Evolutionary conservation across 805 yeast species (phyloP).

Genomic region (Candida nonsorbophila): DNA sequence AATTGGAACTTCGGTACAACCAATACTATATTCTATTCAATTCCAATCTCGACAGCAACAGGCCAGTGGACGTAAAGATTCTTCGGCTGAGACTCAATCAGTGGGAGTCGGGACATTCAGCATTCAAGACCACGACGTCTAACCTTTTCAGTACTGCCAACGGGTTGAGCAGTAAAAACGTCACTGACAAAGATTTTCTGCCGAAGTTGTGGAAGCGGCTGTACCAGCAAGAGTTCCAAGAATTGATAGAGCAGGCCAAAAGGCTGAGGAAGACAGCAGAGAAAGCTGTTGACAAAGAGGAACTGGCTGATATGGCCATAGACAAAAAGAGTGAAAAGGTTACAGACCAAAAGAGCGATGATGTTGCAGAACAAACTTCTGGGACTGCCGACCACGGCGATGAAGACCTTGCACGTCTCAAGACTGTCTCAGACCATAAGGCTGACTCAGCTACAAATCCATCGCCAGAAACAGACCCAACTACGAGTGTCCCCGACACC

Average conservation of each 20-base stretch:
- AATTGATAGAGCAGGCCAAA: slow-evolving; percentile 33
- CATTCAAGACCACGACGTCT: slow-evolving; percentile 17
- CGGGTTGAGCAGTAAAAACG: slow-evolving; percentile 19
- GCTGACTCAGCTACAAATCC: too few relatives aligned
- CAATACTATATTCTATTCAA: slow-evolving; percentile 77
- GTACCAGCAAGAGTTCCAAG: slow-evolving; percentile 35
- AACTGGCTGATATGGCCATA: background rate
- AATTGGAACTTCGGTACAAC: slow-evolving; percentile 64
- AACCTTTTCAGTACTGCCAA: slow-evolving; percentile 16
- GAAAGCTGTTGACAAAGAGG: too few relatives aligned
- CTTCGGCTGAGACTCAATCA: slow-evolving; percentile 52
- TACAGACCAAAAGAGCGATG: background rate
- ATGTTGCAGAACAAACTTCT: background rate
- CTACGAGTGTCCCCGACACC: too few relatives aligned
- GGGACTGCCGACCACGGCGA: too few relatives aligned
- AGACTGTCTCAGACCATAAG: too few relatives aligned
- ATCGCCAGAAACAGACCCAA: too few relatives aligned
- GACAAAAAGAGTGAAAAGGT: background rate
- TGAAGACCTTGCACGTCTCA: too few relatives aligned
- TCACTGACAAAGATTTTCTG: slow-evolving; percentile 44
- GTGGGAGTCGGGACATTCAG: slow-evolving; percentile 58
- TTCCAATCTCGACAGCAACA: slow-evolving; percentile 69
- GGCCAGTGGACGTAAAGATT: slow-evolving; percentile 54
- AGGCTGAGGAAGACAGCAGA: slow-evolving; percentile 14
- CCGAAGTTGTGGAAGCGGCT: slow-evolving; percentile 37